Evolutionary conservation across 2,329 filamentous ascomycete species (phyloP), one percentile per base, ranked within the genome.

Genomic region (Pestalotiopsis sp.): DNA sequence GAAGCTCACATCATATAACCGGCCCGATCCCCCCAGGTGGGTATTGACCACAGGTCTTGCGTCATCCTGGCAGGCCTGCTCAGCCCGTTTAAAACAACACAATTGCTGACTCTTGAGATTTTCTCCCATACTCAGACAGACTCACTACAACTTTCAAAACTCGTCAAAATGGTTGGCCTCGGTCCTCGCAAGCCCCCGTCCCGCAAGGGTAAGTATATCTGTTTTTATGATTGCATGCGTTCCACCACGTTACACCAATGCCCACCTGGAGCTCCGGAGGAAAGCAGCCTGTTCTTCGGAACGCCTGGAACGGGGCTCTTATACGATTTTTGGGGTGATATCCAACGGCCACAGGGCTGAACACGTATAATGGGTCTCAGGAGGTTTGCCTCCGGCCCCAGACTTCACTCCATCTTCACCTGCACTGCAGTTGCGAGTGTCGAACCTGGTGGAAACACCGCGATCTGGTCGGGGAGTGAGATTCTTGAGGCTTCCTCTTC

Each of bases 181-280:
- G 84, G 84, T 79, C 83, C 84, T 75, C 82, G 83, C 77, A 83
- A 81, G 77, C 83, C 83, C 72, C 83, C 83, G 74, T 83, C 82
- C 75, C 82, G 84, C 74, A 93, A 92, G 88, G 92, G 92, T 92
- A 88, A 80, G 89, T 87, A 75, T n/a, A 57, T 14, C 13, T 38
- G 41, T 17, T 67, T 69, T 71, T 69, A 68, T 62, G 62, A 31
- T 23, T 57, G 45, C 66, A 64, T 69, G 59, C 45, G 56, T 57
- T 70, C 57, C 27, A 59, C 27, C 57, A 27, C 14, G 57, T 36
- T 36, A 27, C 57, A 27, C 27, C n/a, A 59, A 59, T 36, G 27
- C 12, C 57, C 23, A n/a, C 45, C 45, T 17, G n/a, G 14, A 52
- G 45, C 17, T 36, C 45, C 45, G 45, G 45, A 52, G 17, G 45